Base-by-base conservation (phyloP, 345 rosid genomes). In the Dovyalis caffra region DNA sequence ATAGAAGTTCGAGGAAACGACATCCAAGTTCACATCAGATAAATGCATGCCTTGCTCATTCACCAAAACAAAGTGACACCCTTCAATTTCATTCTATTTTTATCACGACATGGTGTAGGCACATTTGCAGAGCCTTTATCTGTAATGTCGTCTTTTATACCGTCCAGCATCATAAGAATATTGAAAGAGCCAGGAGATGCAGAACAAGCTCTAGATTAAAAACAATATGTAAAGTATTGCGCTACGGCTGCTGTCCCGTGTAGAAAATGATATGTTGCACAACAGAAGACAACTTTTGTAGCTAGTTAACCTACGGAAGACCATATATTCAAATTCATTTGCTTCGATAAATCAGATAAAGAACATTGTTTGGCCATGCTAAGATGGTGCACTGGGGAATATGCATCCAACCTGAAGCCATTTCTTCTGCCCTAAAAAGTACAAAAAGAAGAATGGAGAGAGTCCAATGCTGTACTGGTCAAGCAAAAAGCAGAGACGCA, bases 331-430 rank as follows among this genome's bases (percentile, higher is more conserved):
- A 9, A 56, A n/a, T 3, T 9, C 10, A 56, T 56, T 56, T 56
- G 60, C 60, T 56, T 23, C 60, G 60, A 56, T n/a, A 23, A 26
- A 56, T 56, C 61, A 56, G 61, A 56, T 9, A 56, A 23, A 56
- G 6, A 56, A n/a, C 28, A 56, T 56, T n/a, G 60, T n/a, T 23
- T 56, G 74, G 76, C 67, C 69, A 57, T 29, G 40, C 68, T 45
- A 71, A 61, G 76, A 75, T 65, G 79, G 78, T 20, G 80, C 77
- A 78, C 35, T n/a, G 68, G 72, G 75, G 76, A 29, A 56, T n/a
- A 32, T 78, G 84, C 83, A 69, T 64, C 74, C 75, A 66, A 60
- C 75, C 43, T 21, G 61, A 73, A 51, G 25, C 71, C 76, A 53
- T 81, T 79, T 66, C 75, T 66, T 77, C 71, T 64, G 23, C 28